Percentiles rank a stretch among this genome's conserved stretches.
These are phyloP conservation scores for Fusarium domesticum DNA, from an alignment of 2,329 filamentous ascomycete species.

Conservation along the genomic window DNA sequence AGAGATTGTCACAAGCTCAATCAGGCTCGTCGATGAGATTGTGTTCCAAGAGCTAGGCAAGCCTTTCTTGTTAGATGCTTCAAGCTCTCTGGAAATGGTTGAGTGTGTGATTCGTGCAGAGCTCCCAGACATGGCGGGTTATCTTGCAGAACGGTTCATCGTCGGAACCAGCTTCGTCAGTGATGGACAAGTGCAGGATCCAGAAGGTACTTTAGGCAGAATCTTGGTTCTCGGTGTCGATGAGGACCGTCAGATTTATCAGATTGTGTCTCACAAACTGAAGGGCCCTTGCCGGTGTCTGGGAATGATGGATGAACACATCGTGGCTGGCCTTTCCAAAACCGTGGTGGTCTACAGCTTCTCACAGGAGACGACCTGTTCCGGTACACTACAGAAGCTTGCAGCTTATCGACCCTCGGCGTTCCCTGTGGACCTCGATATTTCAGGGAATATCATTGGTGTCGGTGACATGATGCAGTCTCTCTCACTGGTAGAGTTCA, in stretches of 20 bases:
- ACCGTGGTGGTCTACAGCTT: constrained; percentile 66
- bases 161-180: constrained; percentile 79
- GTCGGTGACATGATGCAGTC: constrained; percentile 95
- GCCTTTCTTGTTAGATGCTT: constrained; percentile 58
- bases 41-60: constrained; percentile 74
- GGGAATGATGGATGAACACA: constrained; percentile 68
- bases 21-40: constrained; percentile 88
- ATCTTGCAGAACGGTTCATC: constrained; percentile 73
- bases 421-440: constrained; percentile 75
- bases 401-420: constrained; percentile 79
- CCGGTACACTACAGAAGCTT: constrained; percentile 62
- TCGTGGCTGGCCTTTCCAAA: constrained; percentile 87
- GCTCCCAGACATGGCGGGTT: constrained; percentile 57
- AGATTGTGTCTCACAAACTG: constrained; percentile 65
- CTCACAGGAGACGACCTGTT: constrained; percentile 52
- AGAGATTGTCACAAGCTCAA: constrained; percentile 75
- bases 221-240: constrained; percentile 84
- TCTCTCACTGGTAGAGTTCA: constrained; percentile 72
- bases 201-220: constrained; percentile 59
- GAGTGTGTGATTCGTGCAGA: constrained; percentile 80
- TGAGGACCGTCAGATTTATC: constrained; percentile 67
- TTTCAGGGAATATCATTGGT: constrained; percentile 72
- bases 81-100: constrained; percentile 63
- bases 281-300: constrained; percentile 80
- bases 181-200: constrained; percentile 52